Conservation (phyloP, 2,329 filamentous ascomycete genomes). For the Penicillium carneum region DNA sequence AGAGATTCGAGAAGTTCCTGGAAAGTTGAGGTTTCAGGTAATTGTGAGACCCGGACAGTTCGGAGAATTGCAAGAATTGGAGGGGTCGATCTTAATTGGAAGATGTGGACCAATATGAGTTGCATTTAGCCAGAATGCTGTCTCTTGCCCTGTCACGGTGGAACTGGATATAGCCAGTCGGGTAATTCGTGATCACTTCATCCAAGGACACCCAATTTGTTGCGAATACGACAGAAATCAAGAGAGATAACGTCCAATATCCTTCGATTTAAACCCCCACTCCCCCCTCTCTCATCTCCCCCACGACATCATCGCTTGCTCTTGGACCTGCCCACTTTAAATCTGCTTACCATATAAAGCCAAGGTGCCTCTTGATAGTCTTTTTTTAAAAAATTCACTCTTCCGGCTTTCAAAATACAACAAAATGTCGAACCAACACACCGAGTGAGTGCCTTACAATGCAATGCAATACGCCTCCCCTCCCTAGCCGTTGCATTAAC, state of each 20-base stretch:
- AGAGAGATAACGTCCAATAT: not conserved
- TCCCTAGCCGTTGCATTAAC: not conserved
- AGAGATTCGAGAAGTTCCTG: slow-evolving; percentile 3
- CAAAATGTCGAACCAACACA: slow-evolving; percentile 38
- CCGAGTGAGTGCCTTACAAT: slow-evolving; percentile 25
- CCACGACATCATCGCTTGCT: slow-evolving; percentile 29
- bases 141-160: not conserved
- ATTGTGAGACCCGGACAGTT: not conserved
- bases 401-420: not conserved
- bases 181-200: slow-evolving; percentile 6
- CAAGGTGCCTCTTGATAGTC: not conserved
- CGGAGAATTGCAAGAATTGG: not conserved
- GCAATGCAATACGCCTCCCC: no score
- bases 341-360: slow-evolving; percentile 22
- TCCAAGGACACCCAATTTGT: not conserved
- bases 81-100: not conserved
- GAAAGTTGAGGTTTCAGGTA: not conserved
- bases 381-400: not conserved
- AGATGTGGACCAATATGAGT: not conserved
- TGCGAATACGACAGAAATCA: not conserved
- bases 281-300: not conserved
- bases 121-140: slow-evolving; percentile 12
- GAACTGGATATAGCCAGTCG: not conserved
- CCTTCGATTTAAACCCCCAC: not conserved
- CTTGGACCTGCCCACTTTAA: slow-evolving; percentile 38